Evolutionary conservation across 2,329 filamentous ascomycete species (phyloP).

Genomic region (Emydomyces testavorans): DNA sequence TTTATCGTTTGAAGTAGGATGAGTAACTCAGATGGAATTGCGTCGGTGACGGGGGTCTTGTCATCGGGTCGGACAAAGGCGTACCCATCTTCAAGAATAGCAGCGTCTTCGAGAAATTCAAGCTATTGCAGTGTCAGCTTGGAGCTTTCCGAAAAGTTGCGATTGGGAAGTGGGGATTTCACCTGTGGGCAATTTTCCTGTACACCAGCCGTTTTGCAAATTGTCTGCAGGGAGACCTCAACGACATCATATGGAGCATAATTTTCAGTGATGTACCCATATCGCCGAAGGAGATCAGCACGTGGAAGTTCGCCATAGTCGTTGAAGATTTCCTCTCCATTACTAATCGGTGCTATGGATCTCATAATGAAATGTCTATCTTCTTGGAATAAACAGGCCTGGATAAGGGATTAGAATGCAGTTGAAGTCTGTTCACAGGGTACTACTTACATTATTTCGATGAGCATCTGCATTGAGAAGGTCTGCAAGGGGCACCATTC

Average conservation of each 20-base stretch:
- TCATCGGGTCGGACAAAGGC: conserved; percentile 41
- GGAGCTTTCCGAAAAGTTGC: neutral
- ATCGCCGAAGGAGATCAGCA: conserved; percentile 69
- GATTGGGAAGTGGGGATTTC: conserved; percentile 10
- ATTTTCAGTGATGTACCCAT: conserved; percentile 73
- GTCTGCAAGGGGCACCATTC: conserved; percentile 85
- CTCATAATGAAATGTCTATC: conserved; percentile 55
- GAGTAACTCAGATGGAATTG: conserved; percentile 32
- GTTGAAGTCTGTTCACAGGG: neutral
- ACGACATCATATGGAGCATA: conserved; percentile 73
- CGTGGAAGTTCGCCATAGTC: conserved; percentile 79
- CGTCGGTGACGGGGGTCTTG: conserved; percentile 24
- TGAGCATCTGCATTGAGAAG: conserved; percentile 80
- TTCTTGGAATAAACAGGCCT: conserved; percentile 52
- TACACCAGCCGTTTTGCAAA: conserved; percentile 38
- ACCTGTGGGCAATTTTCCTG: conserved; percentile 26
- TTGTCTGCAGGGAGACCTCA: conserved; percentile 55
- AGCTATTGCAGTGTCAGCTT: conserved; percentile 23
- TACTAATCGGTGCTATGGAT: conserved; percentile 54
- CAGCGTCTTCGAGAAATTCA: conserved; percentile 50
- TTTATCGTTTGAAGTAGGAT: conserved; percentile 29
- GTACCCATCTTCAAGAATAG: conserved; percentile 61
- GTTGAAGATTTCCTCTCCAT: conserved; percentile 70
- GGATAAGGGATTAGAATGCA: neutral
- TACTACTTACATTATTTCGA: conserved; percentile 56